Evolutionary conservation across 1,284 basidiomycete species (phyloP).

Genomic region (Leucoagaricus sp.): DNA sequence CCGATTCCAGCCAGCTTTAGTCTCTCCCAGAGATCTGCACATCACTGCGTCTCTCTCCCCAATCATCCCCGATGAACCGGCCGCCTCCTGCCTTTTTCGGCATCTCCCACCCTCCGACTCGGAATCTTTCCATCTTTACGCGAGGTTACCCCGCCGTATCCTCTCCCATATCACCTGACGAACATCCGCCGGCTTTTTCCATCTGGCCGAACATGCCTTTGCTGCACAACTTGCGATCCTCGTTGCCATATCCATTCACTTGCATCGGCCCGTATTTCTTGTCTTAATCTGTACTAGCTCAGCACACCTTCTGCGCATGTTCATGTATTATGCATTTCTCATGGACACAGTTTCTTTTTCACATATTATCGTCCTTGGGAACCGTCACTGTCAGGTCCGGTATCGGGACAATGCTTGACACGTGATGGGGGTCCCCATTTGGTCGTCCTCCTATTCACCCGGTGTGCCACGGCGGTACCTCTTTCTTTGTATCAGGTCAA

Average conservation of each 20-base stretch:
- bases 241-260: slow-evolving; percentile 5
- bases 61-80: too few relatives aligned
- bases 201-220: not conserved
- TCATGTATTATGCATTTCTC: slow-evolving; percentile 5
- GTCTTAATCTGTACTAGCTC: slow-evolving; percentile 11
- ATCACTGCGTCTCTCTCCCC: not conserved
- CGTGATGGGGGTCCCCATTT: slow-evolving; percentile 3
- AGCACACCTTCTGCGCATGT: slow-evolving; percentile 3
- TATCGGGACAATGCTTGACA: slow-evolving; percentile 15
- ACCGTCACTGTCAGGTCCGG: slow-evolving; percentile 15
- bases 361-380: not conserved
- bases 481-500: not conserved
- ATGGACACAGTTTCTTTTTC: not conserved
- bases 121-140: slow-evolving; percentile 10
- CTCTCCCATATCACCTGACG: slow-evolving; percentile 1
- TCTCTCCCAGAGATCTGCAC: not conserved
- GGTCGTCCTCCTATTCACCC: not conserved
- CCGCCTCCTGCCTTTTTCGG: not conserved
- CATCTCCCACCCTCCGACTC: slow-evolving; percentile 13
- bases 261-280: slow-evolving; percentile 7
- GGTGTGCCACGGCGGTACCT: slow-evolving; percentile 5
- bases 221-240: not conserved
- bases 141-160: slow-evolving; percentile 13
- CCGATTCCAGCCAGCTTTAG: not conserved
- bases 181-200: not conserved